A percentile compares a stretch with the other conserved stretches of the same genome.
Conservation (phyloP, 345 rosid genomes). For the Brassica napus region DNA sequence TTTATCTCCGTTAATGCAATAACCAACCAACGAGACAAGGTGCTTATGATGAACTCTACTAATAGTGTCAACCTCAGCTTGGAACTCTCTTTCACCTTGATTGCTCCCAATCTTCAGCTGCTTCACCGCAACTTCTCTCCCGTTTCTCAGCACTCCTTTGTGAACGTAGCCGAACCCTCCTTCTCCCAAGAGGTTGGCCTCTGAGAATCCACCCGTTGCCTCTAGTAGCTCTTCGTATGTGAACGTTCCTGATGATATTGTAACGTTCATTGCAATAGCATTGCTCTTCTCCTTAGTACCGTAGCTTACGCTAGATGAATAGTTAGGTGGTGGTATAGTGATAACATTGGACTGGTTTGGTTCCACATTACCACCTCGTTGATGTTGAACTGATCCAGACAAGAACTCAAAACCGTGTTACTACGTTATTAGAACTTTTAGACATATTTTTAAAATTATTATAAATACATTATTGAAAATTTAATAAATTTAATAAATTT, state of each 20-base stretch:
- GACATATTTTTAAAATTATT: no score
- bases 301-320: constrained; percentile 2
- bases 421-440: no score
- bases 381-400: constrained; percentile 33
- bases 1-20: constrained; percentile 56
- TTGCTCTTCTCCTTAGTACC: constrained; percentile 12
- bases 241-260: constrained; percentile 43
- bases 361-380: constrained; percentile 20
- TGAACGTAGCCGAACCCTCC: constrained; percentile 90
- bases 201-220: constrained; percentile 71
- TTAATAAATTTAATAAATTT: no score
- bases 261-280: constrained; percentile 5
- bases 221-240: constrained; percentile 59
- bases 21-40: constrained; percentile 79
- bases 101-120: constrained; percentile 69
- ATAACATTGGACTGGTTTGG: constrained; percentile 10
- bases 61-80: constrained; percentile 87
- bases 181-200: constrained; percentile 63
- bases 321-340: constrained; percentile 18
- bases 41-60: constrained; percentile 92
- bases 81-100: constrained; percentile 79
- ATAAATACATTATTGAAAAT: no score
- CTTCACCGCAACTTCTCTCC: constrained; percentile 82
- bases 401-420: no score
- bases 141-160: constrained; percentile 65